Base-by-base conservation (phyloP, 805 yeast genomes). In the Nakazawaea siamensis region DNA sequence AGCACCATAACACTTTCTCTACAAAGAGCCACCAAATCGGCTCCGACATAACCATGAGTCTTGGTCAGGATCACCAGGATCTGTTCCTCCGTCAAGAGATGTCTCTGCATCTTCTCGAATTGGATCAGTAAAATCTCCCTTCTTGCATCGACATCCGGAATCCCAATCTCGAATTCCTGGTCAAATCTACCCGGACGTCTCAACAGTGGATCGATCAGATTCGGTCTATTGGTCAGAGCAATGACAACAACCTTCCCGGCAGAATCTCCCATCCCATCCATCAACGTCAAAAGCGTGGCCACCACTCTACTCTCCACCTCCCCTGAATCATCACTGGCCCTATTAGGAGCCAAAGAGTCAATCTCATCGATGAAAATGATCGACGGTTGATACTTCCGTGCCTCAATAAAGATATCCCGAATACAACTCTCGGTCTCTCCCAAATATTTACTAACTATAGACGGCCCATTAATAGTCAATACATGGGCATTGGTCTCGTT, bases 21-120 rank as follows among this genome's bases (percentile, higher is more conserved):
- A 41, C 88, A 76, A 16, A 92, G 62, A 0, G 97, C 95, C 3
- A 82, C 75, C 31, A 92, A 57, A 59, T 92, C 99, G 0, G 97
- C 96, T 31, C 99, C 99, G 30, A 92, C 98, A 51, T 85, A 92
- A 5, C 98, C 98, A 57, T 92, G 98, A 0, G 97, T 88, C 49
- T 75, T 80, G 4, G 73, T 55, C 0, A 96, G 85, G 27, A 88
- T 58, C 2, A 47, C 48, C n/a, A 58, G 52, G n/a, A 88, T 69
- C 25, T 83, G 80, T 0, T 64, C 75, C 0, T 53, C 59, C 0
- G 65, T 50, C 25, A 90, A 54, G 0, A 57, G 58, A 46, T 76
- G 78, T 31, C 60, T 63, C 28, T 58, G 59, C 74, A 79, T 76
- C 30, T 61, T 66, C 1, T 51, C 48, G 37, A 90, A 69, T 44